phyloP scores from a whole-genome alignment of 169 alveolate species.

The Plasmodium vivax region DNA sequence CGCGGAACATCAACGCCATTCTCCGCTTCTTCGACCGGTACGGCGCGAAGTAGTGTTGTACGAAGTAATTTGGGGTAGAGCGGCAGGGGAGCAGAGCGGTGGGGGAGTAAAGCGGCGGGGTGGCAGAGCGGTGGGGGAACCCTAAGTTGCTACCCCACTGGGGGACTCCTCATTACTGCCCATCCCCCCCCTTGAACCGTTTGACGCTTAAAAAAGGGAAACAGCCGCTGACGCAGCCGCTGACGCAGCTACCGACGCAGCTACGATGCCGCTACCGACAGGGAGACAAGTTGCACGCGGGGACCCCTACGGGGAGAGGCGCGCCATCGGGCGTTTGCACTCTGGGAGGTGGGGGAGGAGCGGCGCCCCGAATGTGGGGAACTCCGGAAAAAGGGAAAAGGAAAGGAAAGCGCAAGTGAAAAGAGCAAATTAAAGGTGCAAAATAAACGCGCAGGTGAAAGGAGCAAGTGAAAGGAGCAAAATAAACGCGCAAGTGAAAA shows the following conservation, averaged over 20 bases:
- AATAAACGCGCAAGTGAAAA: not conserved
- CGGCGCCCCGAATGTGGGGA: not conserved
- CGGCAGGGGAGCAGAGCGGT: too few relatives aligned
- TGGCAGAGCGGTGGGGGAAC: not conserved
- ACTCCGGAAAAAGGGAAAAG: not conserved
- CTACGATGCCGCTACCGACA: not conserved
- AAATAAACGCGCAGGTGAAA: not conserved
- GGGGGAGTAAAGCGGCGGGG: not conserved
- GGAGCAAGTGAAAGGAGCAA: not conserved
- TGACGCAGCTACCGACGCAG: not conserved
- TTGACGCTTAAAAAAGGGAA: not conserved
- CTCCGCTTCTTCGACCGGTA: slow-evolving; percentile 31
- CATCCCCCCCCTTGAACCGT: not conserved
- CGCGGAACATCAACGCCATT: slow-evolving; percentile 40
- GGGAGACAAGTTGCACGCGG: not conserved
- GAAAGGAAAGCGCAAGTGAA: not conserved
- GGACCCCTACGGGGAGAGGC: not conserved
- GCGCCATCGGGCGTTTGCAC: not conserved
- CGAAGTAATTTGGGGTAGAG: too few relatives aligned
- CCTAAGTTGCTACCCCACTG: not conserved
- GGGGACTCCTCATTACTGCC: not conserved
- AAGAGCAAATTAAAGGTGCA: not conserved
- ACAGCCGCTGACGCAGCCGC: not conserved
- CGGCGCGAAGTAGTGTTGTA: not conserved
- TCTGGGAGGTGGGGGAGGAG: not conserved